Evolutionary conservation across 139 green algal genomes (phyloP).

Genomic region (Coccomyxa sp.): DNA sequence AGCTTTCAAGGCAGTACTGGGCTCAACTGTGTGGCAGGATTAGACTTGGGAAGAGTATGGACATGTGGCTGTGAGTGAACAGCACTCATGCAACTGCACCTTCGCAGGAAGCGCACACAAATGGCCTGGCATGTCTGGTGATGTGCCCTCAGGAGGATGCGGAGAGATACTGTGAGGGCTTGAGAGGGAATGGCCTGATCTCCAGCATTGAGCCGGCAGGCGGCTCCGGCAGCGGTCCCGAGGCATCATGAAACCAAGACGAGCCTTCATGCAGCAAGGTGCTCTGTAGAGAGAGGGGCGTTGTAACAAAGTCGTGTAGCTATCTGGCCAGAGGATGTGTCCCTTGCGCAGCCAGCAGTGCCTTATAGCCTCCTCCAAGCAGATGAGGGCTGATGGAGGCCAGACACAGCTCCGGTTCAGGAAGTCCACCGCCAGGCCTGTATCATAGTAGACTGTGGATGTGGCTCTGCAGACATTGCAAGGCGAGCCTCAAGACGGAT

Average conservation of each 20-base stretch:
- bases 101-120: conserved; percentile 81
- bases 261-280: neutral
- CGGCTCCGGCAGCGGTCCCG: neutral
- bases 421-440: no score
- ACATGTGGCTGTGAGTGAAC: neutral
- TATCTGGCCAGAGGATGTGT: neutral
- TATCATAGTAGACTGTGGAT: no score
- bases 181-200: conserved; percentile 84
- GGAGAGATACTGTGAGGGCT: conserved; percentile 76
- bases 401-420: no score
- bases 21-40: no score
- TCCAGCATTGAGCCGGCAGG: conserved; percentile 70
- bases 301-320: neutral
- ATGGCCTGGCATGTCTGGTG: conserved; percentile 78
- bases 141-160: conserved; percentile 80
- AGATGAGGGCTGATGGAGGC: no score
- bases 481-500: no score
- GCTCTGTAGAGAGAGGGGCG: neutral
- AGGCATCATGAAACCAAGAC: neutral
- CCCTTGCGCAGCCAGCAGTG: neutral
- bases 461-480: no score
- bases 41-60: no score
- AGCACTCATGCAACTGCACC: neutral
- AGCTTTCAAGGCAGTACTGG: no score
- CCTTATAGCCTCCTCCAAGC: no score